Evolutionary conservation across 208 protist species (phyloP), one percentile per base, ranked within the genome.

Genomic region (Acanthamoeba healyi): DNA sequence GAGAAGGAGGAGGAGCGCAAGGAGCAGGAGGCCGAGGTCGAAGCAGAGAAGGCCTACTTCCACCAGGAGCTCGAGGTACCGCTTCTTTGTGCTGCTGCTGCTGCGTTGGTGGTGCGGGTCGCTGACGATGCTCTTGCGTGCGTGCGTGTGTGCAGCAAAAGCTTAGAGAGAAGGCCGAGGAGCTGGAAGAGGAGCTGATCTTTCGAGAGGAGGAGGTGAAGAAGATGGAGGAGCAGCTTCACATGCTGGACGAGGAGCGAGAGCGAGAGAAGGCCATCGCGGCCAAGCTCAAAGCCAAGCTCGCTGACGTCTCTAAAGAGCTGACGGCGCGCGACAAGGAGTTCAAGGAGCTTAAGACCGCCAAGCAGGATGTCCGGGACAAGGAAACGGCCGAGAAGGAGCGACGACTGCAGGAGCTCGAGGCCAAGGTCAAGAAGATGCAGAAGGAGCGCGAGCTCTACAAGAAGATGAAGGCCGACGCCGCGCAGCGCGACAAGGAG

Each of bases 391-490:
- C 65, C 12, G 65, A 74, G n/a, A 29, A 74, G n/a, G 65, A 74
- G 3, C 38, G 38, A 29, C n/a, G 34, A 17, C 1, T 74, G 32
- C n/a, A 74, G 65, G 65, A 74, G 34, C 65, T 74, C 65, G 65
- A 74, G 24, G 65, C n/a, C 65, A 29, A 17, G n/a, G 65, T 74
- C 10, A 74, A 74, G n/a, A 29, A 74, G 65, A 15, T 61, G 54
- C 54, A 61, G 54, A 15, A 26, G 17, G 65, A 74, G 65, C 65
- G 65, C 24, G 65, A 74, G 65, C n/a, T 29, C 12, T 74, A 74
- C 65, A 74, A 74, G 34, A 29, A 74, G 65, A 74, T 74, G n/a
- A 74, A 74, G 65, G 65, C n/a, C 32, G 65, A 61, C 17, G 54
- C 54, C 10, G 54, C 54, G 12, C 54, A 61, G 54, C 10, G 22